Evolutionary conservation across 257 asterid genomes (phyloP).

Genomic region (Scutellaria galericulata): DNA sequence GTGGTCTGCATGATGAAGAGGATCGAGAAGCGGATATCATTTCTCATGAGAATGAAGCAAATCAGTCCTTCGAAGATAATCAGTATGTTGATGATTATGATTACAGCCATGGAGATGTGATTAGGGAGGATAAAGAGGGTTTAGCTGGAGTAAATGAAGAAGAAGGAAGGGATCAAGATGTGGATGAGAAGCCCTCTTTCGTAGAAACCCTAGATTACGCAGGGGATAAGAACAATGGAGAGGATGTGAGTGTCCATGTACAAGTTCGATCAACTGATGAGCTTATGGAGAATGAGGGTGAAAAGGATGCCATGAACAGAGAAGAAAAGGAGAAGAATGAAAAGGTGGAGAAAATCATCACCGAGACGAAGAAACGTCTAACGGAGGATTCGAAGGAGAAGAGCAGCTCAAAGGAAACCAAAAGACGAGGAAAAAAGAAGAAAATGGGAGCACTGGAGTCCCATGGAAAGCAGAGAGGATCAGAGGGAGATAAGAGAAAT

Average conservation of each 20-base stretch:
- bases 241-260: too few relatives aligned
- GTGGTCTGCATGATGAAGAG: not conserved
- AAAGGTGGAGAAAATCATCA: not conserved
- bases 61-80: too few relatives aligned
- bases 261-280: too few relatives aligned
- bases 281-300: conserved; percentile 25
- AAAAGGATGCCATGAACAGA: conserved; percentile 2
- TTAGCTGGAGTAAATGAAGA: not conserved
- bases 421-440: conserved; percentile 24
- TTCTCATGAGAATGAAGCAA: too few relatives aligned
- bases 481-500: conserved; percentile 7
- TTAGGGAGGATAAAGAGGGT: not conserved
- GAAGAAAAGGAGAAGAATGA: conserved; percentile 4
- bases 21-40: not conserved
- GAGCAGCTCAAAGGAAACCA: conserved; percentile 20
- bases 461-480: conserved; percentile 31
- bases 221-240: not conserved
- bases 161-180: not conserved
- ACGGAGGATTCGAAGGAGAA: conserved; percentile 20
- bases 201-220: not conserved
- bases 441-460: not conserved
- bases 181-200: conserved; percentile 25
- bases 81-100: not conserved
- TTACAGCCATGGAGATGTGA: not conserved
- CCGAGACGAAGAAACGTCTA: conserved; percentile 20